Percentiles rank a stretch among this genome's conserved stretches.
phyloP scores from a whole-genome alignment of 2,329 filamentous ascomycete species.

The Fusarium palustre region DNA sequence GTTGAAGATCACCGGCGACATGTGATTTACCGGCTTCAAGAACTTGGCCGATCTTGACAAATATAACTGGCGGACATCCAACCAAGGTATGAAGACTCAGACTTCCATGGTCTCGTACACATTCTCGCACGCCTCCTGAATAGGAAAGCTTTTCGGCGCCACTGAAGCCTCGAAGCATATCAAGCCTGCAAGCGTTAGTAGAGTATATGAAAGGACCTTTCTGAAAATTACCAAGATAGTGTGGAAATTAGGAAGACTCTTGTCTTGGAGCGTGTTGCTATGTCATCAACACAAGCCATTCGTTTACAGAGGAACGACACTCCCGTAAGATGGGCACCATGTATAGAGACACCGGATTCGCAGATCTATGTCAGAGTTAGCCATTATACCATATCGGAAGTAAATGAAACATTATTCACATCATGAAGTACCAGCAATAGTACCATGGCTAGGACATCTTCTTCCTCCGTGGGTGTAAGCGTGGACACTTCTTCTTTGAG shows the following conservation, averaged over 20 bases:
- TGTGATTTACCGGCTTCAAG: slow-evolving; percentile 40
- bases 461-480: slow-evolving; percentile 35
- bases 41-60: slow-evolving; percentile 43
- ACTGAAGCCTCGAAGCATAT: slow-evolving; percentile 48
- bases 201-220: accelerated
- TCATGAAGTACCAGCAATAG: slow-evolving; percentile 46
- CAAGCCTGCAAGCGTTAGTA: slow-evolving; percentile 38
- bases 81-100: slow-evolving; percentile 44
- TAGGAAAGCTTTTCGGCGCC: slow-evolving; percentile 49
- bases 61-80: slow-evolving; percentile 46
- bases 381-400: accelerated
- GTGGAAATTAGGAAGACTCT: slow-evolving; percentile 45
- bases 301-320: slow-evolving; percentile 46
- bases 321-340: slow-evolving; percentile 47
- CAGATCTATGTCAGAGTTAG: slow-evolving; percentile 35
- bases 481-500: slow-evolving; percentile 32
- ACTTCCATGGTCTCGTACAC: slow-evolving; percentile 41
- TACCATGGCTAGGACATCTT: slow-evolving; percentile 43
- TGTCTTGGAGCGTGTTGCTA: slow-evolving; percentile 29
- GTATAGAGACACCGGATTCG: slow-evolving; percentile 44
- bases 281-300: slow-evolving; percentile 29
- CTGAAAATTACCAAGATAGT: slow-evolving; percentile 38
- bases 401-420: slow-evolving; percentile 5
- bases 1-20: not conserved
- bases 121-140: slow-evolving; percentile 40